Evolutionary conservation across 2,329 filamentous ascomycete genomes (phyloP).

Genomic region (Colletotrichum sp.): DNA sequence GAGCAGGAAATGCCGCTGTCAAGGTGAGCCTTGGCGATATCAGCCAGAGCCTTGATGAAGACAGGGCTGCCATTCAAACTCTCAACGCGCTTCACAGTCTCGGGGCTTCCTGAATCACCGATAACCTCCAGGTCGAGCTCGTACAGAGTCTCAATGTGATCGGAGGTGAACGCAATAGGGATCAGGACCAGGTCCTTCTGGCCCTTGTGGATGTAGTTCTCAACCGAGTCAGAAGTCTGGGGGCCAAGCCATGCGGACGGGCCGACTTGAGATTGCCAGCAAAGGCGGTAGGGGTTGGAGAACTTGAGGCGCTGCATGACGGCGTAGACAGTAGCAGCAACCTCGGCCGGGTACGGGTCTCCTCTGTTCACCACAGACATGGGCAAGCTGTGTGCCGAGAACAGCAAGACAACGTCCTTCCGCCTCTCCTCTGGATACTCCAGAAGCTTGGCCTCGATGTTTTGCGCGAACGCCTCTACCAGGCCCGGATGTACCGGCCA

Average conservation of each 20-base stretch:
- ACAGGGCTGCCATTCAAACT: slow-evolving; percentile 89
- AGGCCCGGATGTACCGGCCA: slow-evolving; percentile 94
- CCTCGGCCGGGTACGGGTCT: slow-evolving; percentile 94
- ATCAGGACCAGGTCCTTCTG: slow-evolving; percentile 91
- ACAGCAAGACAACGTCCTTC: slow-evolving; percentile 83
- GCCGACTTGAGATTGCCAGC: slow-evolving; percentile 98
- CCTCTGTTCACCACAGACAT: slow-evolving; percentile 98
- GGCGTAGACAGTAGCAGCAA: slow-evolving; percentile 92
- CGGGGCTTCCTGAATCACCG: slow-evolving; percentile 78
- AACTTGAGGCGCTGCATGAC: slow-evolving; percentile 93
- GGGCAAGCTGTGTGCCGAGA: slow-evolving; percentile 93
- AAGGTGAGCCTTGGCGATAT: slow-evolving; percentile 84
- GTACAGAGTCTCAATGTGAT: slow-evolving; percentile 96
- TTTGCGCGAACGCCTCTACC: slow-evolving; percentile 89
- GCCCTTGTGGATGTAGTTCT: slow-evolving; percentile 87
- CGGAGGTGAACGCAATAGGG: slow-evolving; percentile 97
- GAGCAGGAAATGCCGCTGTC: slow-evolving; percentile 72
- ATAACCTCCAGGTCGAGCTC: slow-evolving; percentile 96
- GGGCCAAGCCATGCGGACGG: slow-evolving; percentile 95
- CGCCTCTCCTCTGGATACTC: slow-evolving; percentile 85
- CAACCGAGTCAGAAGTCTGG: slow-evolving; percentile 87
- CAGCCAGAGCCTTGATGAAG: slow-evolving; percentile 89
- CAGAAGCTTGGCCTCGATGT: slow-evolving; percentile 84
- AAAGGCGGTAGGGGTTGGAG: slow-evolving; percentile 89
- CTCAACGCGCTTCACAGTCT: slow-evolving; percentile 87